Percentiles rank a stretch among this genome's conserved stretches.
phyloP scores from a whole-genome alignment of 2,329 filamentous ascomycete genomes.

The Ceratocystis variospora region DNA sequence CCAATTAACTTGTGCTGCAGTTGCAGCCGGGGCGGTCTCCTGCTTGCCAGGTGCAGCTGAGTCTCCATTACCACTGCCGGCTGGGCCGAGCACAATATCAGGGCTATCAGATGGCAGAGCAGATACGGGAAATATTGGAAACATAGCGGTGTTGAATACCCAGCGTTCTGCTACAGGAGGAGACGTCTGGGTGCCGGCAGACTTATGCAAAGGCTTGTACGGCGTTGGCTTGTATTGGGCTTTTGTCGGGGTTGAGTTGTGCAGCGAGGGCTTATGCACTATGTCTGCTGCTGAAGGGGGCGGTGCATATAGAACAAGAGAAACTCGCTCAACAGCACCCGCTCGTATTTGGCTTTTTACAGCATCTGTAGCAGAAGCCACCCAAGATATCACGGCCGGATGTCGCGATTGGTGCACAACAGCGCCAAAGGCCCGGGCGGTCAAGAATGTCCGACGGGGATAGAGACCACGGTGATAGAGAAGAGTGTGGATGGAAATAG shows the following conservation, averaged over 20 bases:
- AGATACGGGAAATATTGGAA: conserved; percentile 8
- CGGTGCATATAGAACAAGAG: conserved; percentile 34
- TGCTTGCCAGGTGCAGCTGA: conserved; percentile 18
- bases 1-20: conserved; percentile 31
- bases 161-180: conserved; percentile 12
- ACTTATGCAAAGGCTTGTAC: not conserved
- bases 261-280: conserved; percentile 13
- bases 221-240: too few species aligned
- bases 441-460: conserved; percentile 61
- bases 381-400: conserved; percentile 72
- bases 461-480: conserved; percentile 74
- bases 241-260: not conserved
- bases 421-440: conserved; percentile 68
- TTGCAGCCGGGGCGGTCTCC: conserved; percentile 19
- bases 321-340: conserved; percentile 35
- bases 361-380: conserved; percentile 64
- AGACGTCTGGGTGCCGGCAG: not conserved
- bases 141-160: conserved; percentile 15
- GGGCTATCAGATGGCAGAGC: conserved; percentile 25
- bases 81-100: conserved; percentile 18
- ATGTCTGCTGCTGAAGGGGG: not conserved
- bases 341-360: conserved; percentile 55
- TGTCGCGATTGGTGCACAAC: conserved; percentile 76
- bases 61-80: not conserved
- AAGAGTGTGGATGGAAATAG: conserved; percentile 70